These are phyloP conservation scores for Colletotrichum lentis DNA, from an alignment of 2,329 filamentous ascomycete genomes.

Conservation along the genomic window DNA sequence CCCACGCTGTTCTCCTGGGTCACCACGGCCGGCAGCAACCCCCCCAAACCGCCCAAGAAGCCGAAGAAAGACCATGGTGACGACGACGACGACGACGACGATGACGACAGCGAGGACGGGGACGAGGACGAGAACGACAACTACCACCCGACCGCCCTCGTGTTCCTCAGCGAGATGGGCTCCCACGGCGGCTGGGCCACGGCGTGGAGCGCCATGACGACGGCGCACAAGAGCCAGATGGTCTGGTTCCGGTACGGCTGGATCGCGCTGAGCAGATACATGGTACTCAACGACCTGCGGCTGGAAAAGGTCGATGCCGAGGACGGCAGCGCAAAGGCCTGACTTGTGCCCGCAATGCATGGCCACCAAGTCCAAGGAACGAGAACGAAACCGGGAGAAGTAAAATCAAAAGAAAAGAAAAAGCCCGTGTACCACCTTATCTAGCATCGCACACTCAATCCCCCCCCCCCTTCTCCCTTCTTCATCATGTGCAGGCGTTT, in stretches of 20 bases:
- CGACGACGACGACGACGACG: conserved; percentile 42
- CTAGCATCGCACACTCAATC: conserved; percentile 11
- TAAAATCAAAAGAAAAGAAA: not conserved
- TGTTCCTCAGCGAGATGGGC: conserved; percentile 77
- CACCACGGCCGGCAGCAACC: conserved; percentile 46
- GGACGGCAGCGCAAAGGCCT: not conserved
- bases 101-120: conserved; percentile 44
- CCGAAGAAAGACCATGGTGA: conserved; percentile 38
- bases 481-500: conserved; percentile 29
- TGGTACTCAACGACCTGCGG: conserved; percentile 90
- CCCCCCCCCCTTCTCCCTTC: not conserved
- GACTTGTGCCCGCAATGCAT: not conserved
- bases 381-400: not conserved
- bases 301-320: conserved; percentile 52
- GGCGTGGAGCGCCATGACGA: conserved; percentile 87
- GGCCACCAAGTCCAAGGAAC: too few species aligned
- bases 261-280: conserved; percentile 91
- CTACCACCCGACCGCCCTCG: conserved; percentile 63
- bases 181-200: conserved; percentile 60
- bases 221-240: conserved; percentile 95
- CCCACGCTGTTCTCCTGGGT: conserved; percentile 70
- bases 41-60: conserved; percentile 24
- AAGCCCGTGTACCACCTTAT: not conserved
- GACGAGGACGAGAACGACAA: conserved; percentile 48
- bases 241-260: conserved; percentile 97